Base-by-base conservation (phyloP, 2,329 filamentous ascomycete species). In the Niveomyces coronatus region DNA sequence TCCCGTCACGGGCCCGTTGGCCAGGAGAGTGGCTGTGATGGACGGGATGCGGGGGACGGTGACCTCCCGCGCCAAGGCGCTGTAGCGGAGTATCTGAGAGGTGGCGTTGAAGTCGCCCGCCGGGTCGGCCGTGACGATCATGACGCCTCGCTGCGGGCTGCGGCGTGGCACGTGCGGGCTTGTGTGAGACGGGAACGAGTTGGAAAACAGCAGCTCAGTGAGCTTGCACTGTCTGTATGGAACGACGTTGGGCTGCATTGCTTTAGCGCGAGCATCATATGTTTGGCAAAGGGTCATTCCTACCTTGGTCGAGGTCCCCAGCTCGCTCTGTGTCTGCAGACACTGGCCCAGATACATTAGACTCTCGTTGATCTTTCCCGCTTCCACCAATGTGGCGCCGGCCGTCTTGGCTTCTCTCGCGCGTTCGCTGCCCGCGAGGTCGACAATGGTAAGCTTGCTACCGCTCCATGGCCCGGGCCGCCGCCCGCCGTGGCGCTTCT, bases 311-410 rank as follows among this genome's bases (percentile, higher is more conserved):
- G 78, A 79, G 45, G 70, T 79, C 30, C 80, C 79, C 22, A 79
- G 71, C 49, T 89, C 85, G 43, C 82, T 88, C 57, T 95, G 89
- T 71, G 94, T 89, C 56, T 96, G 89, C 50, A 98, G 72, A 55
- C 91, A 98, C 54, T 96, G 91, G 0, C 91, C 91, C 2, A 98
- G 72, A 56, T 95, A 96, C 91, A 98, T 98, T 54, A 98, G 65
- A 53, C 85, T 94, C 60, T 95, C 88, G 53, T 98, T 98, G 57
- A 98, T 98, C 63, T 96, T 96, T 37, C 91, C 91, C 24, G 89
- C 91, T 63, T 98, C 91, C 0, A 84, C 89, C 11, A 98, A 72
- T 0, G 89, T 95, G 4, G 86, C 80, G 10, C 91, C 91, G 0
- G 87, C 84, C 0, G 91, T 96, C 68, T 95, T 95, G 18, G 91